Percentiles rank a stretch among this genome's conserved stretches.
Evolutionary conservation across 345 rosid species (phyloP).

Genomic region (Populus euphratica): DNA sequence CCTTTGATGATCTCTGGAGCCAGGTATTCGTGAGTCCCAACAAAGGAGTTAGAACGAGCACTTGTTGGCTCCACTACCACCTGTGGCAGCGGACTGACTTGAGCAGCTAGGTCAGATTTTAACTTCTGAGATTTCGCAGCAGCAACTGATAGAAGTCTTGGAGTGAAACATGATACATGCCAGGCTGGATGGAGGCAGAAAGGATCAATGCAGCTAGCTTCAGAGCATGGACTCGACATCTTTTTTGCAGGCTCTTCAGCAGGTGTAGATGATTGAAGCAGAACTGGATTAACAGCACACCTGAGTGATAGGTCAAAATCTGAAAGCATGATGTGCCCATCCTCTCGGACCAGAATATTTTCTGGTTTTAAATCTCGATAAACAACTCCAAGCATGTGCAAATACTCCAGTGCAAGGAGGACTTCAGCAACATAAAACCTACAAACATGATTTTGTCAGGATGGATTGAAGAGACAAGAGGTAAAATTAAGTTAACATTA

Average conservation of each 20-base stretch:
- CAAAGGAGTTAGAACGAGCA: conserved; percentile 78
- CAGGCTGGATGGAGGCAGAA: conserved; percentile 75
- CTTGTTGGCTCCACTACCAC: conserved; percentile 75
- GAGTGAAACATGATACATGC: conserved; percentile 80
- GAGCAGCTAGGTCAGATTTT: conserved; percentile 56
- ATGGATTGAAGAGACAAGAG: conserved; percentile 8
- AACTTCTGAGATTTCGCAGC: conserved; percentile 55
- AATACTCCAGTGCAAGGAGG: conserved; percentile 70
- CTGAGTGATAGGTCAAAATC: conserved; percentile 77
- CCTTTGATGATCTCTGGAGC: conserved; percentile 82
- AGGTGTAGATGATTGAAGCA: conserved; percentile 47
- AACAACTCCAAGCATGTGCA: conserved; percentile 84
- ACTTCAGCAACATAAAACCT: conserved; percentile 80
- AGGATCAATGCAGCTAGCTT: conserved; percentile 70
- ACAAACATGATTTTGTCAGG: conserved; percentile 16
- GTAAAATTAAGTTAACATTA: background rate
- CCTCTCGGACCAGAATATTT: conserved; percentile 71
- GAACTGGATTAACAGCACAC: conserved; percentile 48
- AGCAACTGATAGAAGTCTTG: conserved; percentile 55
- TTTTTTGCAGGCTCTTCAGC: conserved; percentile 38
- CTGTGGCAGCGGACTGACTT: conserved; percentile 61
- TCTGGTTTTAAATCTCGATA: conserved; percentile 81
- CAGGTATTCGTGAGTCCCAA: conserved; percentile 74
- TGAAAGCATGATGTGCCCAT: conserved; percentile 84
- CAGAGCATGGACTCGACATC: conserved; percentile 63